Base-by-base conservation (phyloP, 192 early-diverging fungal genomes). In the Linnemannia exigua region DNA sequence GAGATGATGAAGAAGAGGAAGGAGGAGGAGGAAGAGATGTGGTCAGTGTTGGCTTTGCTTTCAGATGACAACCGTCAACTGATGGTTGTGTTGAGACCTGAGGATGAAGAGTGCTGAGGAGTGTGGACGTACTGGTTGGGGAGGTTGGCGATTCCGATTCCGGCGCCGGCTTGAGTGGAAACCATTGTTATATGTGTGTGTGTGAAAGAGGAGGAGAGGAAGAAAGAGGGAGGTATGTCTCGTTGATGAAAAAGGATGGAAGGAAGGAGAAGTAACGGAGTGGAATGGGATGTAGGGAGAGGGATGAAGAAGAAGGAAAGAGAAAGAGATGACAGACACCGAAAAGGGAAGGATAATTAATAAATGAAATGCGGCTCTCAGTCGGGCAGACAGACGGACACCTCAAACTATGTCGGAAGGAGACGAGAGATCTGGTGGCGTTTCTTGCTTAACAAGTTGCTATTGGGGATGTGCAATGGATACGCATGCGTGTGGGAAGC, bases 81-180 rank as follows among this genome's bases (percentile, higher is more conserved):
- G 28, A 31, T 31, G 12, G 28, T 31, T 31, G 11, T 25, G 54
- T 25, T 20, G n/a, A 58, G 1, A 25, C 9, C 12, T 58, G 52
- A 25, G 7, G 20, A 54, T 8, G n/a, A 61, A 31, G 25, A 1
- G 58, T 14, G 58, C 28, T 0, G 4, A 31, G 48, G 48, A 17
- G 17, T 17, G 48, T 15, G 58, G 28, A 63, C 58, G 58, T 63
- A 63, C 91, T 99, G 98, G 92, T 99, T 99, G 67, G 98, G 98
- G 86, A 99, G 89, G 92, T 98, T 97, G 88, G 97, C 97, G 88
- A 99, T 98, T 61, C 98, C 98, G 80, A 98, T 96, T 81, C 94
- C 94, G 36, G 90, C 68, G 72, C 87, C 80, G 76, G 85, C 77
- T 84, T 87, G 82, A 63, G 79, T 74, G 75, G 88, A 87, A 71